Evolutionary conservation across 78 protist genomes (phyloP).

Genomic region (Neovahlkampfia damariscottae): DNA sequence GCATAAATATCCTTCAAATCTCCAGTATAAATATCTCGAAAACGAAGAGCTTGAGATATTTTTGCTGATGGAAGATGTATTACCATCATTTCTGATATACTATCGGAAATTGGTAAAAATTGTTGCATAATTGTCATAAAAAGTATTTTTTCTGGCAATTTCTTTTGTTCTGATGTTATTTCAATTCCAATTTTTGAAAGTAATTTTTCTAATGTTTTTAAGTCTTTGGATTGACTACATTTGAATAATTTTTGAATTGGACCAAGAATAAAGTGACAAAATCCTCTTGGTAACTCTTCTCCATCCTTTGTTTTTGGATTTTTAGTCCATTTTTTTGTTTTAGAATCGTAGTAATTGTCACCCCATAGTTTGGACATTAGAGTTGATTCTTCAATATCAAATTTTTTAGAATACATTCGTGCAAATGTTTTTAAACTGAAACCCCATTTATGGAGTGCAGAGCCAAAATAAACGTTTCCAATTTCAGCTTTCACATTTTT

Average conservation of each 20-base stretch:
- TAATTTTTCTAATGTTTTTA: conserved; percentile 63
- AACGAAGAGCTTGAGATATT: conserved; percentile 93
- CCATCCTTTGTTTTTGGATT: conserved; percentile 33
- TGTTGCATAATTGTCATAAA: conserved; percentile 91
- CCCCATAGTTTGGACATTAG: conserved; percentile 95
- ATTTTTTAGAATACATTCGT: conserved; percentile 49
- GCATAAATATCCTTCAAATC: conserved; percentile 82
- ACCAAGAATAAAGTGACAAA: conserved; percentile 87
- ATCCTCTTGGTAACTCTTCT: conserved; percentile 70
- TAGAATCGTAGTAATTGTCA: conserved; percentile 85
- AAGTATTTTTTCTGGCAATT: conserved; percentile 63
- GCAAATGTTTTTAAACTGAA: conserved; percentile 65
- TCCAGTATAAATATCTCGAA: conserved; percentile 84
- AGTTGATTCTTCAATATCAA: conserved; percentile 51
- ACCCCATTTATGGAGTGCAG: conserved; percentile 68
- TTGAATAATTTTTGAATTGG: conserved; percentile 87
- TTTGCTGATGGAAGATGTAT: conserved; percentile 93
- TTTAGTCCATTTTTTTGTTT: conserved; percentile 67
- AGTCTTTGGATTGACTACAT: conserved; percentile 72
- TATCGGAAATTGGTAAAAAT: conserved; percentile 95
- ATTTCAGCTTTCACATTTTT: conserved; percentile 1
- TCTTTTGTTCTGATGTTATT: conserved; percentile 72
- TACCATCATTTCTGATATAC: conserved; percentile 92
- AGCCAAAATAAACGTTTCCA: conserved; percentile 64
- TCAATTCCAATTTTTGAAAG: conserved; percentile 53